Base-by-base conservation (phyloP, 2,329 filamentous ascomycete genomes). In the Tolypocladium guangdongense region DNA sequence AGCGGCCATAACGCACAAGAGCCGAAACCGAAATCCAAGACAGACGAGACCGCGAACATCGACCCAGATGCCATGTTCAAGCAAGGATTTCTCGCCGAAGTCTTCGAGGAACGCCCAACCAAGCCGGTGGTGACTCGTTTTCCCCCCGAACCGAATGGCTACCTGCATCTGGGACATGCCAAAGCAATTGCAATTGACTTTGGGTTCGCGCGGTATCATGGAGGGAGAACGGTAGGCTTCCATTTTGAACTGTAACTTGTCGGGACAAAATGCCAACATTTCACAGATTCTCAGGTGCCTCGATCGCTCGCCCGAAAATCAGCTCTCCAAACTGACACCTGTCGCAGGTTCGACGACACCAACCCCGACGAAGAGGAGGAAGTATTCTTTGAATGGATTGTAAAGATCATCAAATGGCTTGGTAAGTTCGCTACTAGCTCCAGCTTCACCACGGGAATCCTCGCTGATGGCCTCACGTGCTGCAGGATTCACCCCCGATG, bases 161-260 rank as follows among this genome's bases (percentile, higher is more conserved):
- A 87, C 67, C 80, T 96, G 10, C 91, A 96, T 66, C 87, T 97
- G 60, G 92, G 92, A n/a, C 93, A 97, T 67, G 88, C 87, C 59
- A 97, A 97, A 74, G 92, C 93, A 24, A 96, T 97, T 68, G 87
- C 90, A 0, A 83, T 97, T 69, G 96, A 97, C 71, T 97, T 97
- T 71, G 92, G 92, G 5, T 97, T 96, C 67, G 92, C 93, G 14
- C 83, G 81, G 64, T 84, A 84, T 64, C 88, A 95, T 66, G 87
- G 86, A 35, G 92, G 92, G 14, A 18, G 11, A 30, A 30, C 43
- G 11, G 43, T 46, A 30, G 7, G 16, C 3, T 10, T 14, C 20
- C 20, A 12, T 16, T 24, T 11, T 14, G 24, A 30, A 10, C 6
- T 12, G 32, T 33, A 33, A 12, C 32, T 12, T 14, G 32, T 33